Conservation (phyloP, 208 protist species). For the Acanthamoeba healyi region DNA sequence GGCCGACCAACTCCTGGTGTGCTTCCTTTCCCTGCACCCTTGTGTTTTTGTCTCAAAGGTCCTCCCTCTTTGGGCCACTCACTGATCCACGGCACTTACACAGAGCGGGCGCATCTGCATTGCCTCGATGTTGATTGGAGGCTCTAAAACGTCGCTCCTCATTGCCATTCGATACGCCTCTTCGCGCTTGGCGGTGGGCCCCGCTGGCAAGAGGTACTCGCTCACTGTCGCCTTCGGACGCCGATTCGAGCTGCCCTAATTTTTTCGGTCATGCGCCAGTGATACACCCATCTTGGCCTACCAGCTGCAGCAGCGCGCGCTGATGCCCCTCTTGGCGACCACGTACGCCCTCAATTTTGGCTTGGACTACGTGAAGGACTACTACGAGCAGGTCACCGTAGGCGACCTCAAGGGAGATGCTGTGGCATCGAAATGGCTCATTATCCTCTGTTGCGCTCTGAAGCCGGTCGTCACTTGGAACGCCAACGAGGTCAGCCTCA, state of each 20-base stretch:
- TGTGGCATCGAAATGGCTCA: neutral
- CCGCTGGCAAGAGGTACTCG: constrained; percentile 66
- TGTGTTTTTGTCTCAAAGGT: no score
- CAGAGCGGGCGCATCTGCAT: constrained; percentile 31
- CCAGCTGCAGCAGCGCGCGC: constrained; percentile 82
- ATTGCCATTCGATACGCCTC: constrained; percentile 80
- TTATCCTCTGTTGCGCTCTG: constrained; percentile 78
- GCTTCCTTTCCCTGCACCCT: no score
- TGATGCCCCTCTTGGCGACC: constrained; percentile 82
- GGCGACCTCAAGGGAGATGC: constrained; percentile 21
- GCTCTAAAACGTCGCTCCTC: constrained; percentile 55
- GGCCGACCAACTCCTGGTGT: constrained; percentile 81
- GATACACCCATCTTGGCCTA: constrained; percentile 84
- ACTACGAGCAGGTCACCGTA: constrained; percentile 49
- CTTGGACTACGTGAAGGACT: constrained; percentile 83
- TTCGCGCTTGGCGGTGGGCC: constrained; percentile 74
- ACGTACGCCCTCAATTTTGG: constrained; percentile 83
- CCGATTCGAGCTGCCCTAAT: no score
- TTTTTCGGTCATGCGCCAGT: neutral
- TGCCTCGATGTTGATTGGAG: constrained; percentile 11
- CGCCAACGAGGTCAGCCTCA: constrained; percentile 2
- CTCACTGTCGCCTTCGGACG: no score
- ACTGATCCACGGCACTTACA: no score
- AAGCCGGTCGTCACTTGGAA: constrained; percentile 83
- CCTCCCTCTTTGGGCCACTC: no score